phyloP scores from a whole-genome alignment of 164 flowering plant genomes.

The Magnolia kwangsiensis region DNA sequence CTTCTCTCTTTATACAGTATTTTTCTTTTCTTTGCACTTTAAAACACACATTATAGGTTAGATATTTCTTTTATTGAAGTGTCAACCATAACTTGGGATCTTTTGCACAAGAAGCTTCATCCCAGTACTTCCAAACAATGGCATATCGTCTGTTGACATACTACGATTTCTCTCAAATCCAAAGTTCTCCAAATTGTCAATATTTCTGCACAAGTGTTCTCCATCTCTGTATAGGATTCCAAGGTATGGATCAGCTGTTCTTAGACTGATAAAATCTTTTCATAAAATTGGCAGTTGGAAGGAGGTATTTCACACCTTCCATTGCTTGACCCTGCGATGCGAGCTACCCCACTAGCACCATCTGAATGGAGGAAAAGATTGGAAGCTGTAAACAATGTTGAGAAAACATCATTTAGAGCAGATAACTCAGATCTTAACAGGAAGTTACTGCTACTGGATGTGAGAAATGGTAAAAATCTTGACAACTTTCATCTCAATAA shows the following conservation, averaged over 20 bases:
- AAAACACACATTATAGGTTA: neutral
- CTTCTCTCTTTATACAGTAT: neutral
- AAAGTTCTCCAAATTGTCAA: neutral
- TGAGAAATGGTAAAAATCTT: conserved; percentile 69
- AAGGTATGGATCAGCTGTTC: neutral
- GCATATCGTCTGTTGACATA: neutral
- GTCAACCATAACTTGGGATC: neutral
- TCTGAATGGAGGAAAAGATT: conserved; percentile 76
- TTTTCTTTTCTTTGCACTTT: neutral
- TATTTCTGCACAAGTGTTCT: neutral
- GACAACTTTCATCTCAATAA: neutral
- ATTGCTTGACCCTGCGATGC: conserved; percentile 70
- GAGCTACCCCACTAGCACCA: conserved; percentile 76
- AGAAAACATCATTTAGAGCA: conserved; percentile 17
- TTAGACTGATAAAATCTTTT: conserved; percentile 2
- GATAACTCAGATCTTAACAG: conserved; percentile 16
- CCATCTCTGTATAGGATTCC: neutral
- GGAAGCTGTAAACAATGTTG: conserved; percentile 31
- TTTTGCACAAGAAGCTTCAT: neutral
- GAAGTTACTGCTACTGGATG: conserved; percentile 60
- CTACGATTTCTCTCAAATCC: neutral
- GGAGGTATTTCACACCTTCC: conserved; percentile 85
- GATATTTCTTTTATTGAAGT: neutral
- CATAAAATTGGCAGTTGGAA: conserved; percentile 46
- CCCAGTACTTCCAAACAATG: neutral